Base-by-base conservation (phyloP, 768 basidiomycete species). In the Bullera alba region DNA sequence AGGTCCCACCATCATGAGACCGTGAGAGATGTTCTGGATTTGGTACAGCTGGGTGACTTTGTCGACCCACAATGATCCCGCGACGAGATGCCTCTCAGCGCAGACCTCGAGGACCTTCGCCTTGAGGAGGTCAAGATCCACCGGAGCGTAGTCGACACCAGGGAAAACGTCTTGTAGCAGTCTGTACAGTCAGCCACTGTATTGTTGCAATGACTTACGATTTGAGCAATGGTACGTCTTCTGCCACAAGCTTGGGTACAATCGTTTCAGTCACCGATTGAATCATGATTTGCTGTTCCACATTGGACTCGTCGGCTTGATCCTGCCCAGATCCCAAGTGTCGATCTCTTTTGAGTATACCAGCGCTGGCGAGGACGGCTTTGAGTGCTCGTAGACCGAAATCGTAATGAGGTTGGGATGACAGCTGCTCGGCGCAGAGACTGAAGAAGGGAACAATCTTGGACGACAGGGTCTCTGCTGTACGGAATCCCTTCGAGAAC, bases 401-500 rank as follows among this genome's bases (percentile, higher is more conserved):
- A 76, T 99, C 95, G 68, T 99, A 99, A 76, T 99, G 95, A 2
- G 92, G 90, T 64, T 99, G 95, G 21, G 87, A 83, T 0, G 95
- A 97, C 19, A 97, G 79, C 60, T 97, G 93, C 63, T 97, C 95
- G 53, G 91, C 85, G 58, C 95, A 99, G 48, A 99, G 84, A 71
- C 93, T 93, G 80, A 99, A 99, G 79, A 99, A 97, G 0, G 95
- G 95, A 10, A 99, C 95, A 51, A 97, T 87, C 74, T 97, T 97
- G 48, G 89, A 89, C 1, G 95, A 95, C n/a, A 99, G 80, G 0
- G 83, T 85, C 73, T 99, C 95, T 5, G 95, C 95, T 12, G 91
- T 91, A 32, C 95, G 83, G 82, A 97, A 99, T 55, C 95, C 95
- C 76, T 97, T 95, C 17, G 95, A 97, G 77, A 97, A 97, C 39